Evolutionary conservation across 78 protist genomes (phyloP).

Genomic region (Dictyostelium firmibasis): DNA sequence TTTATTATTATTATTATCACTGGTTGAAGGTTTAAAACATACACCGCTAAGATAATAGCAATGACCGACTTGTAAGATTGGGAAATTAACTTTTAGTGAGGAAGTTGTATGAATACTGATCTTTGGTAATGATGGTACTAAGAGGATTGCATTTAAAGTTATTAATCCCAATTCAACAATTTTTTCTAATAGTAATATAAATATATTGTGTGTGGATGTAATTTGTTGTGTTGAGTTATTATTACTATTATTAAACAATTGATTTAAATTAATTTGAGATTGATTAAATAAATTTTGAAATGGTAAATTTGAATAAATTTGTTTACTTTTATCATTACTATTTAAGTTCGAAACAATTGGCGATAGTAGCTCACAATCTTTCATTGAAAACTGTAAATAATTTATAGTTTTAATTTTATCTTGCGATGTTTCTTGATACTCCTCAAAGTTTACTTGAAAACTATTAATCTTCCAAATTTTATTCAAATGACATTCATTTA

Average conservation of each 20-base stretch:
- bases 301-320: background rate
- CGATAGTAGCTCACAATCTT: slow-evolving; percentile 34
- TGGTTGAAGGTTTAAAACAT: background rate
- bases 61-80: slow-evolving; percentile 4
- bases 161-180: background rate
- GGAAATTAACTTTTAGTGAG: background rate
- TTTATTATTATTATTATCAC: background rate
- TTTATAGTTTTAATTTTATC: background rate
- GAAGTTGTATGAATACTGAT: background rate
- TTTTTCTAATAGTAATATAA: slow-evolving; percentile 2
- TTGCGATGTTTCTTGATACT: background rate
- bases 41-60: slow-evolving; percentile 11
- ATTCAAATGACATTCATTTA: slow-evolving; percentile 42
- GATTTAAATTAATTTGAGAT: background rate
- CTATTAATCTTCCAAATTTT: slow-evolving; percentile 61
- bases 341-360: background rate
- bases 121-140: background rate
- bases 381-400: slow-evolving; percentile 47
- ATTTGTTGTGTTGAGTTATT: background rate
- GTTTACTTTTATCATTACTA: background rate
- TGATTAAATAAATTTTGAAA: slow-evolving; percentile 5
- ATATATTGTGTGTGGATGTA: background rate
- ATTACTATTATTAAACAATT: background rate
- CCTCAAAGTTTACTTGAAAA: background rate
- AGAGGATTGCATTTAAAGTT: background rate